These are phyloP conservation scores for Ambrosia artemisiifolia DNA, from an alignment of 129 eudicot species.

Conservation along the genomic window DNA sequence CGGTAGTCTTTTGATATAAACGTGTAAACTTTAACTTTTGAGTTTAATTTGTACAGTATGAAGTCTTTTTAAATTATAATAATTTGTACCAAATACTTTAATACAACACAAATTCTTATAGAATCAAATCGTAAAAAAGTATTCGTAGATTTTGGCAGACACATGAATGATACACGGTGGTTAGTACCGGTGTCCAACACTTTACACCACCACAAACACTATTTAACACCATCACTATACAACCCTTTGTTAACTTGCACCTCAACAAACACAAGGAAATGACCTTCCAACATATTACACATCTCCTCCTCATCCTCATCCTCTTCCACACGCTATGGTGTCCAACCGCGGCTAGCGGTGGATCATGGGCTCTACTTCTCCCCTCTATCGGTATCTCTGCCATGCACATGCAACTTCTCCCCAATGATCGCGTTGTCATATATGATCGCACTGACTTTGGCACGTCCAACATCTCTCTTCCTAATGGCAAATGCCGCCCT, in stretches of 20 bases:
- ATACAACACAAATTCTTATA: no score
- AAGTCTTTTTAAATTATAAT: background rate
- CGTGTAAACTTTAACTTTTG: background rate
- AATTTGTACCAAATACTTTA: background rate
- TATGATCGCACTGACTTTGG: slow-evolving; percentile 85
- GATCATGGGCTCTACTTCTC: slow-evolving; percentile 58
- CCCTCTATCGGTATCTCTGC: slow-evolving; percentile 65
- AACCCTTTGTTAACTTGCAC: slow-evolving; percentile 12
- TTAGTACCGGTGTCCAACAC: slow-evolving; percentile 11
- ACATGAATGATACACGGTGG: slow-evolving; percentile 3
- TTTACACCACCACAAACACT: slow-evolving; percentile 22
- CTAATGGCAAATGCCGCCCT: slow-evolving; percentile 45
- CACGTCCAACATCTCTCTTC: slow-evolving; percentile 69
- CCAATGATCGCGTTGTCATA: slow-evolving; percentile 66
- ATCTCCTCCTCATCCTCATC: slow-evolving; percentile 15
- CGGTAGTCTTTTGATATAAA: background rate
- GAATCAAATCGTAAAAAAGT: background rate
- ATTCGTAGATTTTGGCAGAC: background rate
- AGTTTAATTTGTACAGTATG: background rate
- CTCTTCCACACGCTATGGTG: slow-evolving; percentile 14
- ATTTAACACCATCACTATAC: slow-evolving; percentile 18
- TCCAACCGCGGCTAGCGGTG: slow-evolving; percentile 29
- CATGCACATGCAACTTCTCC: slow-evolving; percentile 97
- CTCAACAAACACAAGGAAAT: background rate
- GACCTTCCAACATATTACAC: background rate